Percentiles rank a stretch among this genome's conserved stretches.
Conservation (phyloP, 1,284 basidiomycete species). For the Marasmius sp. region DNA sequence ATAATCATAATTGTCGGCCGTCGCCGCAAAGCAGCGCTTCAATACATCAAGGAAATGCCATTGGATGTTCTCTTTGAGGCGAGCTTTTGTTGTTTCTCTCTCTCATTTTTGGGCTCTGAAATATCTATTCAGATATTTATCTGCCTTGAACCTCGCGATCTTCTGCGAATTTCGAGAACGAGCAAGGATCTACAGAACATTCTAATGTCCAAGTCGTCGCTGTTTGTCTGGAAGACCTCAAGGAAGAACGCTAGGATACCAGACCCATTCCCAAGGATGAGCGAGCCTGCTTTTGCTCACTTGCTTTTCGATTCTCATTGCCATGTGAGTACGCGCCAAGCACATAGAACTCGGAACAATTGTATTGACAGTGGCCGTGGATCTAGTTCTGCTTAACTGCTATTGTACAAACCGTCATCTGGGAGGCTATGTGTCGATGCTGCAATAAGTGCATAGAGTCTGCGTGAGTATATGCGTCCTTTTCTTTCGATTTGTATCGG, state of each 20-base stretch:
- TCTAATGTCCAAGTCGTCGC: constrained; percentile 31
- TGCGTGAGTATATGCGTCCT: neutral
- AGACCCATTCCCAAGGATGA: neutral
- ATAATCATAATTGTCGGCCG: too few species aligned
- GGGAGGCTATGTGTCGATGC: neutral
- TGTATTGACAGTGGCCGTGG: neutral
- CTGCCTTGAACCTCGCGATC: constrained; percentile 36
- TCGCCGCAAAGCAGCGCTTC: neutral
- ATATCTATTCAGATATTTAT: constrained; percentile 11
- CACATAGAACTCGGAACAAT: neutral
- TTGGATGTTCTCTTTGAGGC: constrained; percentile 7
- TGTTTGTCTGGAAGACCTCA: constrained; percentile 33
- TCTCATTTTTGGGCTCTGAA: neutral
- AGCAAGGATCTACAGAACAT: constrained; percentile 37
- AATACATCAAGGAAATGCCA: neutral
- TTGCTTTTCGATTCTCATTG: neutral
- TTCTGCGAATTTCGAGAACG: constrained; percentile 39
- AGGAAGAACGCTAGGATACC: constrained; percentile 22
- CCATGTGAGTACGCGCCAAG: neutral
- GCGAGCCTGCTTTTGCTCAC: constrained; percentile 4
- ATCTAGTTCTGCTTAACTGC: neutral
- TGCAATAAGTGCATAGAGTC: neutral
- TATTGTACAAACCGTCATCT: neutral
- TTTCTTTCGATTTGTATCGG: neutral
- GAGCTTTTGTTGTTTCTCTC: neutral